Evolutionary conservation across 192 early-diverging fungal genomes (phyloP), one percentile per base, ranked within the genome.

Genomic region (Backusella tarrabulga): DNA sequence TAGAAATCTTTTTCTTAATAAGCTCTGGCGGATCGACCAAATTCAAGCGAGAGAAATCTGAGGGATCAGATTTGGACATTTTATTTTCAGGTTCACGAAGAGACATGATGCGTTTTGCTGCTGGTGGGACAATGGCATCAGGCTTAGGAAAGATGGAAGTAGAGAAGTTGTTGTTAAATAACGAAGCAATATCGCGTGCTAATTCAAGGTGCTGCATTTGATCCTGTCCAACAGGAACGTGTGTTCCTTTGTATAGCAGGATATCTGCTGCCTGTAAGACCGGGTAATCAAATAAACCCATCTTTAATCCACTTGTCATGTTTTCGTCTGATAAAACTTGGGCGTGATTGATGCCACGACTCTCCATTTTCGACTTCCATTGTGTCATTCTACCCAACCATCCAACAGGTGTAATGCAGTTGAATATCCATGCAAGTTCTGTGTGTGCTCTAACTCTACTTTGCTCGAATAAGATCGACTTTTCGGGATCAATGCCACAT

Each of bases 341-440:
- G 0, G 81, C 66, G 74, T 87, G 86, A 54, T 73, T 69, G 1
- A 72, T 34, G 3, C 44, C 44, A 44, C 40, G 35, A 3, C 71
- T 44, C 19, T 80, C 81, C 46, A 88, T 73, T 67, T 90, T 88
- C 32, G 85, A 73, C 83, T 97, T 96, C 97, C 97, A 98, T 76
- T 98, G 97, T 12, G 97, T 97, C 97, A 98, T 98, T 6, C 96
- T 87, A 32, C 90, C 91, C 4, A 98, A 81, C 96, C 95, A 96
- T 3, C 92, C 91, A 2, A 97, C 88, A 14, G 95, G 94, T 15
- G 95, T 96, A 50, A 93, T 87, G 76, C 95, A 97, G 77, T 89
- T 93, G 50, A 98, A 79, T 11, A 95, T 86, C 97, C 97, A 98
- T 41, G 87, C 79, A 35, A 97, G 85, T 82, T 96, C 93, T 6